These are phyloP conservation scores for Pyrus betulifolia DNA, from an alignment of 306 rosid genomes.

Conservation along the genomic window DNA sequence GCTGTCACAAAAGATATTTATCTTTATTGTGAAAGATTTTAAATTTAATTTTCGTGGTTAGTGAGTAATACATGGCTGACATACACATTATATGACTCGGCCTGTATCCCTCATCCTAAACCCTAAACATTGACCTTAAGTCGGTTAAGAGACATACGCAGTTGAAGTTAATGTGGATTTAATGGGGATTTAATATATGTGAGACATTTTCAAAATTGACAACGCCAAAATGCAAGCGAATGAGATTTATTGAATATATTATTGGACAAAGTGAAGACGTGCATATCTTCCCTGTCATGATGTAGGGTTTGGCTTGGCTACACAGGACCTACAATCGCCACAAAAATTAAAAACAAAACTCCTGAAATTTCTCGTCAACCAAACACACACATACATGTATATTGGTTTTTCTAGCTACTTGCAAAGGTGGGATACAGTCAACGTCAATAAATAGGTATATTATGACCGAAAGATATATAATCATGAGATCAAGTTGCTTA, in stretches of 20 bases:
- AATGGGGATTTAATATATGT: too few relatives aligned
- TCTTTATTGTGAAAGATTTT: too few relatives aligned
- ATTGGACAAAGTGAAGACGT: neutral
- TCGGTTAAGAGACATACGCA: too few relatives aligned
- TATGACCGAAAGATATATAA: too few relatives aligned
- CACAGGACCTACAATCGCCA: neutral
- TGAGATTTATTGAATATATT: neutral
- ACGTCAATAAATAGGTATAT: neutral
- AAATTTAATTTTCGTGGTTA: too few relatives aligned
- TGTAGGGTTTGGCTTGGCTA: neutral
- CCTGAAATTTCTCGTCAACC: neutral
- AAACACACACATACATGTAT: neutral
- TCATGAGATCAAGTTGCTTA: neutral
- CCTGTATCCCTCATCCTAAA: too few relatives aligned
- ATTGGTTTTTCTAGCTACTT: neutral
- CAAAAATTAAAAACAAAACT: neutral
- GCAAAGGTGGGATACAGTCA: neutral
- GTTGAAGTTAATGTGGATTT: too few relatives aligned
- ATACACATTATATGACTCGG: too few relatives aligned
- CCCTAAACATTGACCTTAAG: too few relatives aligned
- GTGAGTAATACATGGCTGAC: too few relatives aligned
- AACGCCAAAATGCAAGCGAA: neutral
- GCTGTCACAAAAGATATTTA: too few relatives aligned
- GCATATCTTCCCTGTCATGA: neutral
- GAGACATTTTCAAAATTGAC: too few relatives aligned